These are phyloP conservation scores for Capsicum pubescens DNA, from an alignment of 257 asterid genomes.

Conservation along the genomic window DNA sequence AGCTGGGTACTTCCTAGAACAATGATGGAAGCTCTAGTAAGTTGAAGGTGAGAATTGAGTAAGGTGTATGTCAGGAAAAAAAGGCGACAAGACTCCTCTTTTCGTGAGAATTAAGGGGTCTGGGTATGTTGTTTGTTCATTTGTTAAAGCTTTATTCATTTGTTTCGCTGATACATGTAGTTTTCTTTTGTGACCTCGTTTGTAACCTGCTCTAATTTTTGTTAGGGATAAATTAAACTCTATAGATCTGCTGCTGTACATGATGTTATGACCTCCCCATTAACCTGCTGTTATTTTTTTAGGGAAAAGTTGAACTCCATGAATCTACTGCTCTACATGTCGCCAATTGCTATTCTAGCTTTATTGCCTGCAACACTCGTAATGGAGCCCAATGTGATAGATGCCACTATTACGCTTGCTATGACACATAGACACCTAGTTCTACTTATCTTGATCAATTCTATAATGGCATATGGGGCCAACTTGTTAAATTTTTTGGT, in stretches of 20 bases:
- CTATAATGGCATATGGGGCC: conserved; percentile 46
- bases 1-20: background rate
- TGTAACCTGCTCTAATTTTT: background rate
- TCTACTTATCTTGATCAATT: conserved; percentile 44
- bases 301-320: conserved; percentile 50
- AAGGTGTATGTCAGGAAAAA: background rate
- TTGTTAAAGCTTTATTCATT: background rate
- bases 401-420: conserved; percentile 43
- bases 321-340: conserved; percentile 52
- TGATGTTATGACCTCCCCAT: background rate
- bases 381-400: conserved; percentile 50
- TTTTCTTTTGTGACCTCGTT: background rate
- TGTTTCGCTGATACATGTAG: conserved; percentile 18
- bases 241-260: background rate
- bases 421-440: conserved; percentile 34
- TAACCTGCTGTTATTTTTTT: background rate
- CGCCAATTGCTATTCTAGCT: conserved; percentile 47
- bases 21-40: background rate
- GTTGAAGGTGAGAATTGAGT: background rate
- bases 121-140: too few species aligned
- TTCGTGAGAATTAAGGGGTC: too few species aligned
- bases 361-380: conserved; percentile 45
- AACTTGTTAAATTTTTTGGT: conserved; percentile 48
- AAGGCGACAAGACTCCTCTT: too few species aligned
- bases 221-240: background rate